Conservation (phyloP, 192 early-diverging fungal genomes). For the Linnemannia exigua region DNA sequence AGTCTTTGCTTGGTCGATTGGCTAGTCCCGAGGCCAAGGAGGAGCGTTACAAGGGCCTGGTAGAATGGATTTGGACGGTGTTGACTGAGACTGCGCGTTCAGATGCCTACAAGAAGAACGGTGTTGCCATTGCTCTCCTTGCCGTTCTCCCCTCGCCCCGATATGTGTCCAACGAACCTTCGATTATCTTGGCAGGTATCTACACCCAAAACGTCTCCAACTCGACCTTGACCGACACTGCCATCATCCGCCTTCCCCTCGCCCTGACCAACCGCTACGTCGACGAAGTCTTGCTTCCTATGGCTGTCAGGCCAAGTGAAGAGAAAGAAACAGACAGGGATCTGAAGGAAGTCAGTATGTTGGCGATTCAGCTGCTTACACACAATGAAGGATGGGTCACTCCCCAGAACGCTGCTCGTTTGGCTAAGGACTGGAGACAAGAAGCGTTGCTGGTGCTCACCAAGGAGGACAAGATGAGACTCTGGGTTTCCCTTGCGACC, state of each 20-base stretch:
- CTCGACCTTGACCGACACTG: conserved; percentile 20
- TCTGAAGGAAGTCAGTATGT: conserved; percentile 20
- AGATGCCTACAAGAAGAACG: conserved; percentile 22
- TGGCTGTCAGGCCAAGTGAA: conserved; percentile 15
- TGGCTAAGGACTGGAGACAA: conserved; percentile 36
- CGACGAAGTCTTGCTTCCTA: conserved; percentile 29
- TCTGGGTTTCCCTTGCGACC: conserved; percentile 7
- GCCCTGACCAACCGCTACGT: conserved; percentile 32
- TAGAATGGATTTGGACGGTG: conserved; percentile 33
- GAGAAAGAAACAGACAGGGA: conserved; percentile 19
- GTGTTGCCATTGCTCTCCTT: conserved; percentile 33
- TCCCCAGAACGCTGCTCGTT: conserved; percentile 5
- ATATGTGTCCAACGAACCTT: background rate
- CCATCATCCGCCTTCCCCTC: conserved; percentile 20
- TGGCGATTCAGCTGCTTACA: conserved; percentile 25
- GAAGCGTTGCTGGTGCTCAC: conserved; percentile 12
- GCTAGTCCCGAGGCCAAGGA: conserved; percentile 34
- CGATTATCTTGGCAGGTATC: background rate
- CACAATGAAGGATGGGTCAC: conserved; percentile 30
- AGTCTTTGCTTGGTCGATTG: conserved; percentile 29
- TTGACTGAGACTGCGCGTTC: conserved; percentile 19
- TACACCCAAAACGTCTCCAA: background rate
- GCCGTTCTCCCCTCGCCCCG: conserved; percentile 10
- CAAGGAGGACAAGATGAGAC: conserved; percentile 15
- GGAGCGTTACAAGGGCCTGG: conserved; percentile 14